These are phyloP conservation scores for Lactarius akahatsu DNA, from an alignment of 768 basidiomycete species.

Conservation along the genomic window DNA sequence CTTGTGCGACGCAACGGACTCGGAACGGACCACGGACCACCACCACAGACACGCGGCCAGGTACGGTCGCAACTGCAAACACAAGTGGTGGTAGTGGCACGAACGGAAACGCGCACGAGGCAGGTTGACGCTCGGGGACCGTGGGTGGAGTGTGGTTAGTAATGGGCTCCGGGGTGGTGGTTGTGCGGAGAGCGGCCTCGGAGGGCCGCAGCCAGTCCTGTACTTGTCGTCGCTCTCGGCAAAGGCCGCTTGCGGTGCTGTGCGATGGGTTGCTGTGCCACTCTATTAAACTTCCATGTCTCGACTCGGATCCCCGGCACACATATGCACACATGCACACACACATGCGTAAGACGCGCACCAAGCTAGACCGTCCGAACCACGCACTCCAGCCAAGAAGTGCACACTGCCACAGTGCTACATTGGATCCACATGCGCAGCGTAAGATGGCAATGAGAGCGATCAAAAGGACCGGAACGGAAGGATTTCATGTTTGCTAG, in stretches of 20 bases:
- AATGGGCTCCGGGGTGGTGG: background rate
- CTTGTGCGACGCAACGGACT: background rate
- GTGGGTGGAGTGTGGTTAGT: background rate
- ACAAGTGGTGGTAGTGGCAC: background rate
- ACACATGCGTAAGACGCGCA: background rate
- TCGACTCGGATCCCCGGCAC: slow-evolving; percentile 1
- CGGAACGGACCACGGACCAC: background rate
- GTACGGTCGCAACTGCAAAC: background rate
- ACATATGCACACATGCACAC: background rate
- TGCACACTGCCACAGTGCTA: background rate
- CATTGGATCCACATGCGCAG: background rate
- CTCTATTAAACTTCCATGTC: background rate
- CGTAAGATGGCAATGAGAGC: background rate
- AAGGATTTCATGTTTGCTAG: no score
- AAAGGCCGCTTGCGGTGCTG: background rate
- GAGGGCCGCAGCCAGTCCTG: slow-evolving; percentile 3
- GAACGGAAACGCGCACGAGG: background rate
- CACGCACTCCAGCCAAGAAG: background rate
- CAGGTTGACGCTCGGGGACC: background rate
- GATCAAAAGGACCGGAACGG: background rate
- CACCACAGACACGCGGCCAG: background rate
- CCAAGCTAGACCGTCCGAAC: background rate
- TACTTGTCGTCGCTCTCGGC: background rate
- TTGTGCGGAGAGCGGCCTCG: background rate
- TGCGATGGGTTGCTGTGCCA: slow-evolving; percentile 2